Evolutionary conservation across 345 rosid genomes (phyloP).

Genomic region (Aegle marmelos): DNA sequence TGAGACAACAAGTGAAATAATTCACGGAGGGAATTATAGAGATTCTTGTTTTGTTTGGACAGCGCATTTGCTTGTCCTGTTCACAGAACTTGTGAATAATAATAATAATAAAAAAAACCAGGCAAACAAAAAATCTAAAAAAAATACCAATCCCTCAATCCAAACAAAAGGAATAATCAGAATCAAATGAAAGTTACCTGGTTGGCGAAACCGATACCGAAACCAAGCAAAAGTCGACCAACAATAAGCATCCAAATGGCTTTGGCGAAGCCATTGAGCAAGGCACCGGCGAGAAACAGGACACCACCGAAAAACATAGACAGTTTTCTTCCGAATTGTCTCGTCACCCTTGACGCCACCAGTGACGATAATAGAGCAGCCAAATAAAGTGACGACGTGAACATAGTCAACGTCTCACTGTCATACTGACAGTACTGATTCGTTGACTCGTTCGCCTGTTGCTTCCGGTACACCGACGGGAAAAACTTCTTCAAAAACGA

Average conservation of each 20-base stretch:
- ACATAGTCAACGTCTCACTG: constrained; percentile 64
- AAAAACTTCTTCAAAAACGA: constrained; percentile 69
- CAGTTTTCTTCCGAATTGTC: constrained; percentile 65
- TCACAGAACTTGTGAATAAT: background rate
- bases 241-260: constrained; percentile 87
- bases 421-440: constrained; percentile 87
- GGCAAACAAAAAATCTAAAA: background rate
- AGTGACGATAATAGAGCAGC: constrained; percentile 81
- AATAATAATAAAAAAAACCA: background rate
- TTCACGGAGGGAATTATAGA: constrained; percentile 1
- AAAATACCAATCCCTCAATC: constrained; percentile 9
- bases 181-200: constrained; percentile 50
- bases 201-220: constrained; percentile 96
- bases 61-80: constrained; percentile 6
- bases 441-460: constrained; percentile 31
- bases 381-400: constrained; percentile 90
- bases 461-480: constrained; percentile 57
- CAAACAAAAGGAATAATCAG: background rate
- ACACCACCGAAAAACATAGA: constrained; percentile 92
- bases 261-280: constrained; percentile 74
- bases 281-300: constrained; percentile 81
- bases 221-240: constrained; percentile 89
- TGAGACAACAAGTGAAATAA: background rate
- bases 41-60: constrained; percentile 5
- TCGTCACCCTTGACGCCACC: constrained; percentile 75